Percentiles rank a stretch among this genome's conserved stretches.
Evolutionary conservation across 140 eudicot species (phyloP).

Genomic region (Bidens hawaiensis): DNA sequence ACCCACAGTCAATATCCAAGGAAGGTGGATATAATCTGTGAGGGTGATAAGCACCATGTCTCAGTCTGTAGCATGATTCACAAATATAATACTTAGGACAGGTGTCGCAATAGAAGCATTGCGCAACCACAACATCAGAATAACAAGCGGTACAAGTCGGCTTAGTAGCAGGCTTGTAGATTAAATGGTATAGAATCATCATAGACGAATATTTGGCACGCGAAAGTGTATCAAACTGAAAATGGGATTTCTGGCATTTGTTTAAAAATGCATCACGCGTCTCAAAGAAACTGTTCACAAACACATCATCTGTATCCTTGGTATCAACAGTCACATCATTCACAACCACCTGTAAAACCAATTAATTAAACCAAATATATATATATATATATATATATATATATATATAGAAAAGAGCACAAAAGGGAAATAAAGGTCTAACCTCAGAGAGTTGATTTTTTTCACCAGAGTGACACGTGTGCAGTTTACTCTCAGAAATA

Average conservation of each 20-base stretch:
- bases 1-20: constrained; percentile 14
- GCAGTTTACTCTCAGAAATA: constrained; percentile 29
- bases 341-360: constrained; percentile 45
- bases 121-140: constrained; percentile 22
- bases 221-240: constrained; percentile 69
- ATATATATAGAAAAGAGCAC: not conserved
- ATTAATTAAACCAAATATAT: not conserved
- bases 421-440: no score
- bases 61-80: constrained; percentile 38
- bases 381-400: not conserved
- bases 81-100: constrained; percentile 48
- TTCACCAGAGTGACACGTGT: constrained; percentile 55
- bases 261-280: constrained; percentile 59
- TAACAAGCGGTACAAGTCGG: constrained; percentile 49
- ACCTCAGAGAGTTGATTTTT: constrained; percentile 63
- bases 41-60: constrained; percentile 38
- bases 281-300: constrained; percentile 52
- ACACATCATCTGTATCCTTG: constrained; percentile 55
- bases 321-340: constrained; percentile 52
- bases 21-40: constrained; percentile 40
- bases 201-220: constrained; percentile 88
- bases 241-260: constrained; percentile 66
- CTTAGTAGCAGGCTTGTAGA: constrained; percentile 30
- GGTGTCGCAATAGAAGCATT: constrained; percentile 47
- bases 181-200: constrained; percentile 84